Conservation (phyloP, 2,329 filamentous ascomycete genomes). For the Cladorrhinum sp. region DNA sequence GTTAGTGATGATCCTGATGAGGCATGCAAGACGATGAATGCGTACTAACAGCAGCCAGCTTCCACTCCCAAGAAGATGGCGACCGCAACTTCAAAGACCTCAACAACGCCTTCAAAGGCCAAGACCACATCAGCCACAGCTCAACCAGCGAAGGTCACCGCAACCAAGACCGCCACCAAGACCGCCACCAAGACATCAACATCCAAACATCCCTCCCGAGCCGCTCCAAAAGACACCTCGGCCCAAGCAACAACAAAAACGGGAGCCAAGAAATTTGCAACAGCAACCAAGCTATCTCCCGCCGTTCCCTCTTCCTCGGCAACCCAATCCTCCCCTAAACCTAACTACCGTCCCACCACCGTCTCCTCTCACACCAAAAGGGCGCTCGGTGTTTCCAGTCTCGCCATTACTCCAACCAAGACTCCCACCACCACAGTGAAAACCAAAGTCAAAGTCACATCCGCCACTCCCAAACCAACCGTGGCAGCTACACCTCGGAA, state of each 20-base stretch:
- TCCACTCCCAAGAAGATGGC: conserved; percentile 8
- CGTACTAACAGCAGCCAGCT: neutral
- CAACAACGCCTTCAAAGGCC: neutral
- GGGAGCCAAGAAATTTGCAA: neutral
- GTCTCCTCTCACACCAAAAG: conserved; percentile 18
- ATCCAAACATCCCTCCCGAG: neutral
- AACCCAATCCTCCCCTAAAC: conserved; percentile 1
- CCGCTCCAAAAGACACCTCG: neutral
- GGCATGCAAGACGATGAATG: neutral
- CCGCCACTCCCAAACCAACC: neutral
- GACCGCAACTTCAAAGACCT: neutral
- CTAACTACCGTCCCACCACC: conserved; percentile 18
- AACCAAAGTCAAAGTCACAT: neutral
- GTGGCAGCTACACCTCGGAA: neutral
- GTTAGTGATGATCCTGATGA: neutral
- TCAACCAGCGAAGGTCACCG: neutral
- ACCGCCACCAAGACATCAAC: neutral
- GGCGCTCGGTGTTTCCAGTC: conserved; percentile 6
- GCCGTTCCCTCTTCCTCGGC: conserved; percentile 8
- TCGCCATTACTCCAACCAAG: neutral
- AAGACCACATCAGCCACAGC: neutral
- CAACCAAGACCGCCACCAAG: neutral
- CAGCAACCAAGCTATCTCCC: conserved; percentile 12
- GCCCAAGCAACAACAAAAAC: conserved; percentile 1
- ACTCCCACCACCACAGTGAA: neutral